phyloP scores from a whole-genome alignment of 257 asterid genomes.

The Lantana camara region DNA sequence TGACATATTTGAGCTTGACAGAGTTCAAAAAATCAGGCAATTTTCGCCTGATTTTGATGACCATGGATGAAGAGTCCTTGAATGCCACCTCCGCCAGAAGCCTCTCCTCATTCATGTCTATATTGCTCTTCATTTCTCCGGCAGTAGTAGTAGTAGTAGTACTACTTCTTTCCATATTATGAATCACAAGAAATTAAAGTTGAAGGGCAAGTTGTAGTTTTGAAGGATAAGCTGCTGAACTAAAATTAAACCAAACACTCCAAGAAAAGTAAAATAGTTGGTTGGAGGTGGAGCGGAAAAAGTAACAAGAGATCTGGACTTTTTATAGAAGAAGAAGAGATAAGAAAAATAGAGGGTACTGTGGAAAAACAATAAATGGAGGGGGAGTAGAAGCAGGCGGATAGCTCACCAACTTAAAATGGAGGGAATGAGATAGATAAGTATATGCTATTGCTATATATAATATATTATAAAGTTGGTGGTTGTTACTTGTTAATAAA shows the following conservation, averaged over 20 bases:
- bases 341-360: too few relatives aligned
- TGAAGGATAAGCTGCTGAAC: too few relatives aligned
- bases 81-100: constrained; percentile 50
- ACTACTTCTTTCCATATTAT: not conserved
- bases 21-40: constrained; percentile 57
- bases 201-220: not conserved
- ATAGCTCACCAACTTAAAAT: constrained; percentile 38
- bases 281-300: too few relatives aligned
- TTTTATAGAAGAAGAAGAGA: too few relatives aligned
- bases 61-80: constrained; percentile 48
- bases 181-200: not conserved
- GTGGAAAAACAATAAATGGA: constrained; percentile 13
- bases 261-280: constrained; percentile 13
- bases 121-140: constrained; percentile 25
- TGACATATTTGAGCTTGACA: constrained; percentile 66
- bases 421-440: constrained; percentile 15
- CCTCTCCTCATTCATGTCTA: constrained; percentile 50
- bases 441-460: too few relatives aligned
- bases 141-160: too few relatives aligned
- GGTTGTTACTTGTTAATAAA: not conserved
- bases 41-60: constrained; percentile 43
- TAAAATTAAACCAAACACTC: constrained; percentile 6
- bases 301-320: too few relatives aligned
- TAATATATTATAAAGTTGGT: not conserved
- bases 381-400: not conserved